Evolutionary conservation across 2,329 filamentous ascomycete species (phyloP).

Genomic region (Trichophyton schoenleinii): DNA sequence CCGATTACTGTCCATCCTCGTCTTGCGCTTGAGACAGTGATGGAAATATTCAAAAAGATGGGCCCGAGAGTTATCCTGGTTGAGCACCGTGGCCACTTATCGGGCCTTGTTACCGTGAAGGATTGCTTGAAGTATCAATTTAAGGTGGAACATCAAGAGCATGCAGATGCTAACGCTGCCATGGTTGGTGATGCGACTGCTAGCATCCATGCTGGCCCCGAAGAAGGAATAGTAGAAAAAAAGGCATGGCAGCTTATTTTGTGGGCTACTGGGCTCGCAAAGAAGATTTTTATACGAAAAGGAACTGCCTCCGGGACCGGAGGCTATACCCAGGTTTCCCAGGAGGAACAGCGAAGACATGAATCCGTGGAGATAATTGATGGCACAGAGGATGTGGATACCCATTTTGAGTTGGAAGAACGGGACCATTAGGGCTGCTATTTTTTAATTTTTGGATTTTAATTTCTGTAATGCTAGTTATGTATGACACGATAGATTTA

Average conservation of each 20-base stretch:
- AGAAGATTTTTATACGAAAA: not conserved
- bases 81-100: slow-evolving; percentile 73
- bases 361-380: slow-evolving; percentile 36
- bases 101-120: slow-evolving; percentile 85
- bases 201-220: slow-evolving; percentile 12
- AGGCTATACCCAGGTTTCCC: slow-evolving; percentile 26
- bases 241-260: slow-evolving; percentile 29
- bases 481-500: not conserved
- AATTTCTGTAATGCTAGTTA: not conserved
- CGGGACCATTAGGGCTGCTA: slow-evolving; percentile 14
- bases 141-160: slow-evolving; percentile 79
- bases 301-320: slow-evolving; percentile 2
- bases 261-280: slow-evolving; percentile 17
- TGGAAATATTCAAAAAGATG: slow-evolving; percentile 98
- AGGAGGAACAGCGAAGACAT: slow-evolving; percentile 20
- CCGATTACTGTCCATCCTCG: slow-evolving; percentile 85
- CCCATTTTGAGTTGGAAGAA: slow-evolving; percentile 35
- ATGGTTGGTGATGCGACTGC: slow-evolving; percentile 13
- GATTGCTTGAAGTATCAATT: slow-evolving; percentile 97
- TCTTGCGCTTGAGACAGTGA: slow-evolving; percentile 85
- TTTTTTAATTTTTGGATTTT: not conserved
- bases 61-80: slow-evolving; percentile 86
- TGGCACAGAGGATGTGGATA: slow-evolving; percentile 40
- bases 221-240: slow-evolving; percentile 21
- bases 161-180: slow-evolving; percentile 32